These are phyloP conservation scores for Xerocomus spinulosus DNA, from an alignment of 768 basidiomycete genomes.

Conservation along the genomic window DNA sequence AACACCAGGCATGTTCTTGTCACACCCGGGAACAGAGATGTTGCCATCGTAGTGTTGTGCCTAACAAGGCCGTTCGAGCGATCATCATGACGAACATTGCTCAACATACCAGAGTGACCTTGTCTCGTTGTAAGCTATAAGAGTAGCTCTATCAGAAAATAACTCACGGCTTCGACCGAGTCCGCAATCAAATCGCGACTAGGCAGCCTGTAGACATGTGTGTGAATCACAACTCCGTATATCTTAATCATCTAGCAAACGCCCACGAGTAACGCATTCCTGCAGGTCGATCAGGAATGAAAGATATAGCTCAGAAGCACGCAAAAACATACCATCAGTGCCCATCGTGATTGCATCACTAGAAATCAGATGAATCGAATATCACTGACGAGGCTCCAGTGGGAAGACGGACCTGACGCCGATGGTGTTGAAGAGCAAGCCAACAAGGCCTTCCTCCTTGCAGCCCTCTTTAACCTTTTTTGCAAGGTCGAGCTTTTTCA, in stretches of 20 bases:
- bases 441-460: constrained; percentile 73
- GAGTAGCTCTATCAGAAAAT: neutral
- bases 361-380: neutral
- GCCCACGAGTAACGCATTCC: constrained; percentile 87
- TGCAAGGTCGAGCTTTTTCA: constrained; percentile 66
- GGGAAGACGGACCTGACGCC: constrained; percentile 62
- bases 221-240: neutral
- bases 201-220: constrained; percentile 51
- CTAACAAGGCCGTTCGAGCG: constrained; percentile 31
- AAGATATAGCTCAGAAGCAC: neutral
- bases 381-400: neutral
- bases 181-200: constrained; percentile 88
- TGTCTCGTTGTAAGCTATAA: constrained; percentile 8
- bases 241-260: neutral
- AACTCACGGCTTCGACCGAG: constrained; percentile 73
- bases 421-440: constrained; percentile 80
- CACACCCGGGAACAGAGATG: constrained; percentile 83
- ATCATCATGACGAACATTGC: neutral
- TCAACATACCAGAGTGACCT: constrained; percentile 53
- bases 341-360: constrained; percentile 91
- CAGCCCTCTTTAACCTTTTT: constrained; percentile 80
- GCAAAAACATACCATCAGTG: constrained; percentile 59
- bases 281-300: constrained; percentile 24
- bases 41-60: constrained; percentile 89
- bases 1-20: constrained; percentile 92